A percentile compares a stretch with the other conserved stretches of the same genome.
These are phyloP conservation scores for Galerina marginata DNA, from an alignment of 768 basidiomycete species.

Conservation along the genomic window DNA sequence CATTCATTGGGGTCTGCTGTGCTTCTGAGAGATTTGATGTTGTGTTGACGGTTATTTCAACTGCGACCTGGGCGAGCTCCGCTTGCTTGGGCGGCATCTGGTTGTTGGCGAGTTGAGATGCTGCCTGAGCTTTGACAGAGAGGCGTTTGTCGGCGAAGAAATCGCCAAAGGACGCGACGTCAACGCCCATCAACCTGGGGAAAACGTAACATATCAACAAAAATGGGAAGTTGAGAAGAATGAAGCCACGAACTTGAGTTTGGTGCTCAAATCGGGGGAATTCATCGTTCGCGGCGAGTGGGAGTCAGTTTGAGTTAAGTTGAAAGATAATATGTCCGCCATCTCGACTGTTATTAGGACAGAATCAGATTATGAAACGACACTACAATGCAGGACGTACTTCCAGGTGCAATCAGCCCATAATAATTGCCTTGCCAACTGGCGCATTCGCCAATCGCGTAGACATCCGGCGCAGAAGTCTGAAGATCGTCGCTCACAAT, in stretches of 20 bases:
- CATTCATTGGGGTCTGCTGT: too few relatives aligned
- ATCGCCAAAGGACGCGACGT: conserved; percentile 75
- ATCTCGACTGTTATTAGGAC: conserved; percentile 51
- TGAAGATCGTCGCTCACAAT: conserved; percentile 58
- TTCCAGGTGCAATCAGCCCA: conserved; percentile 73
- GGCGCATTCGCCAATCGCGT: conserved; percentile 81
- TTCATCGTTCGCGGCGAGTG: conserved; percentile 48
- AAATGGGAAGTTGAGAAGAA: too few relatives aligned
- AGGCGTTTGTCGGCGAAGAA: conserved; percentile 66
- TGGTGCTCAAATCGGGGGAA: conserved; percentile 71
- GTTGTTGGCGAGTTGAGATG: too few relatives aligned
- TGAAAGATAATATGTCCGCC: conserved; percentile 78
- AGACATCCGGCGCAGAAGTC: conserved; percentile 65
- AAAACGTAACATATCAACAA: too few relatives aligned
- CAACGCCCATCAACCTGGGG: conserved; percentile 33
- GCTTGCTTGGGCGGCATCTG: too few relatives aligned
- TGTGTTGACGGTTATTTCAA: too few relatives aligned
- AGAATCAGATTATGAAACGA: too few relatives aligned
- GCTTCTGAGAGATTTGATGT: too few relatives aligned
- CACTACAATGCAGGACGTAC: too few relatives aligned
- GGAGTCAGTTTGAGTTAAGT: conserved; percentile 59
- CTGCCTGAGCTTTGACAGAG: conserved; percentile 40
- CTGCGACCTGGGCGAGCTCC: too few relatives aligned
- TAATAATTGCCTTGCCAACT: conserved; percentile 71
- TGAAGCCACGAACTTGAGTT: conserved; percentile 43